A percentile compares a stretch with the other conserved stretches of the same genome.
Conservation (phyloP, 2,329 filamentous ascomycete genomes). For the Lachnellula arida region DNA sequence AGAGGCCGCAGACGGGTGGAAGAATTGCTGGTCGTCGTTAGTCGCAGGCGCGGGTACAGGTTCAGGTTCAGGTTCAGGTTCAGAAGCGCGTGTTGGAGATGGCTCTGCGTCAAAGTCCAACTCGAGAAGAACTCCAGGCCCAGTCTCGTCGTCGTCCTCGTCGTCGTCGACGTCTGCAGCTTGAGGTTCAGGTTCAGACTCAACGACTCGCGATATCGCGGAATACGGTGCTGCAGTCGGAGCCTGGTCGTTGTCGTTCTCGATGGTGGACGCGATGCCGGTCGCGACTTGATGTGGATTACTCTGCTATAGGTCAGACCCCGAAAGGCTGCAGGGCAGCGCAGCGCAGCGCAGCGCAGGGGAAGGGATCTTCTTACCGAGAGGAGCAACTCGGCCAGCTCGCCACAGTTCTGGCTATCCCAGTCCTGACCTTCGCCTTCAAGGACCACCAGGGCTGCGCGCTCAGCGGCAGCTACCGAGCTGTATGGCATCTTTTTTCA, state of each 20-base stretch:
- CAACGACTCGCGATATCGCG: not conserved
- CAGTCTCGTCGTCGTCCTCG: not conserved
- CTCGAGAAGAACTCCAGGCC: not conserved
- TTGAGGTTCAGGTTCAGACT: not conserved
- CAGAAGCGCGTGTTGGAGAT: not conserved
- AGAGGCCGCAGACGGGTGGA: not conserved
- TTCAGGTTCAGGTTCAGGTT: not conserved
- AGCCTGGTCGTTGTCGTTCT: not conserved
- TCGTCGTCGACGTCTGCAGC: not conserved
- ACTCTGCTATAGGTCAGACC: conserved; percentile 5
- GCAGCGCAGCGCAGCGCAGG: not conserved
- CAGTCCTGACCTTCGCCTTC: conserved; percentile 10
- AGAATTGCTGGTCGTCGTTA: not conserved
- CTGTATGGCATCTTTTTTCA: not conserved
- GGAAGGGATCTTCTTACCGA: conserved; percentile 13
- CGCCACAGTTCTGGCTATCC: conserved; percentile 17
- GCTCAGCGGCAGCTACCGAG: not conserved
- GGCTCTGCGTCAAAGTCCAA: not conserved
- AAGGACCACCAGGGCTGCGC: conserved; percentile 11
- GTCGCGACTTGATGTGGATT: not conserved
- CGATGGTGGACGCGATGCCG: not conserved
- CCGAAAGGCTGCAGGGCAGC: not conserved
- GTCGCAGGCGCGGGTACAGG: not conserved
- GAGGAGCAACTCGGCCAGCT: conserved; percentile 10
- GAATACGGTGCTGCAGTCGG: not conserved